Evolutionary conservation across 495 filamentous ascomycete species (phyloP).

Genomic region (Penicillium verhagenii): DNA sequence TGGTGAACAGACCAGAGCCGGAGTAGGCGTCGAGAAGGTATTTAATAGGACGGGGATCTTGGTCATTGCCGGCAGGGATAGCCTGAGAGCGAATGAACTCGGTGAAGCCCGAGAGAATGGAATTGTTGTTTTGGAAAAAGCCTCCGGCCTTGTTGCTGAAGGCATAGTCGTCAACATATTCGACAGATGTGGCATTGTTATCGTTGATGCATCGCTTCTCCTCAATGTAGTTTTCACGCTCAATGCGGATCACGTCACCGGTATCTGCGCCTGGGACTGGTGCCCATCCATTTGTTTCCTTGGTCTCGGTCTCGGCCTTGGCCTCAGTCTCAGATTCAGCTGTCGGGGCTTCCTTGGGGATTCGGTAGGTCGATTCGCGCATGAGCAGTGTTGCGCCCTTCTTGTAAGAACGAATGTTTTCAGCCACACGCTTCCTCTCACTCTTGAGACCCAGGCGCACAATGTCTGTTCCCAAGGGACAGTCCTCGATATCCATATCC

Average conservation of each 20-base stretch:
- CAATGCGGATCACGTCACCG: slow-evolving; percentile 34
- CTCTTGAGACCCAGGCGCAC: slow-evolving; percentile 71
- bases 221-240: slow-evolving; percentile 56
- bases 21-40: slow-evolving; percentile 97
- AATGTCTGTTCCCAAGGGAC: slow-evolving; percentile 87
- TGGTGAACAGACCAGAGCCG: slow-evolving; percentile 93
- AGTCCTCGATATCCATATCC: slow-evolving; percentile 94
- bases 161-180: slow-evolving; percentile 81
- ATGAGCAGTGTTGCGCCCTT: slow-evolving; percentile 85
- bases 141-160: slow-evolving; percentile 88
- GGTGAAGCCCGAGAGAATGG: slow-evolving; percentile 88
- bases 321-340: slow-evolving; percentile 8
- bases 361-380: slow-evolving; percentile 77
- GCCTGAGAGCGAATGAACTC: slow-evolving; percentile 84
- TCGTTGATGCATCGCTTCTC: slow-evolving; percentile 86
- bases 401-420: slow-evolving; percentile 68
- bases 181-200: slow-evolving; percentile 72
- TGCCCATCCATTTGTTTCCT: slow-evolving; percentile 12
- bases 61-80: slow-evolving; percentile 41
- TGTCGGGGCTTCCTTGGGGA: slow-evolving; percentile 46
- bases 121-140: slow-evolving; percentile 99
- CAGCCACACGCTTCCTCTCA: slow-evolving; percentile 68
- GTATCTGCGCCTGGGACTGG: slow-evolving; percentile 26
- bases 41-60: slow-evolving; percentile 53
- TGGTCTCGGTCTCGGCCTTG: slow-evolving; percentile 14